A percentile compares a stretch with the other conserved stretches of the same genome.
Conservation (phyloP, 768 basidiomycete genomes). For the Naganishia onofrii region DNA sequence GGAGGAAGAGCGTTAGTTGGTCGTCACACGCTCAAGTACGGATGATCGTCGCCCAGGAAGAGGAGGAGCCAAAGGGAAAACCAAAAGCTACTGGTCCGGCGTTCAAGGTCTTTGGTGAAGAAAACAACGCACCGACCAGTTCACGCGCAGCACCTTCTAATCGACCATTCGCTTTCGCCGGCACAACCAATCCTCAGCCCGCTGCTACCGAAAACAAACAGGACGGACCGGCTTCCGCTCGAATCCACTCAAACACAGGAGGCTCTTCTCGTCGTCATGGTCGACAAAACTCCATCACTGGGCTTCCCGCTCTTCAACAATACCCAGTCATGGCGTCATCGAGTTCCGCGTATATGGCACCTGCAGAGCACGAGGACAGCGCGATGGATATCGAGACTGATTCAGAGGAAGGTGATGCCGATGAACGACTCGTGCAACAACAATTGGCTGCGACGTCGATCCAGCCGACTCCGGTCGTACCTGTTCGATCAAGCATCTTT, state of each 20-base stretch:
- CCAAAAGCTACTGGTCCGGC: background rate
- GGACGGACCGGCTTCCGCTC: background rate
- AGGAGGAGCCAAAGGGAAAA: slow-evolving; percentile 2
- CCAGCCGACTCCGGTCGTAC: background rate
- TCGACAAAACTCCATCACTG: slow-evolving; percentile 28
- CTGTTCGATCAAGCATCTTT: slow-evolving; percentile 10
- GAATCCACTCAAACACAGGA: background rate
- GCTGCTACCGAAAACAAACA: background rate
- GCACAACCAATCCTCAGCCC: background rate
- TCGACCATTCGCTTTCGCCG: background rate
- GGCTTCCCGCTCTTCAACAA: slow-evolving; percentile 6
- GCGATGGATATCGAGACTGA: slow-evolving; percentile 45
- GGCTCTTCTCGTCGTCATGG: slow-evolving; percentile 24
- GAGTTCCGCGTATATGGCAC: slow-evolving; percentile 30
- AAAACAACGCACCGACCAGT: background rate
- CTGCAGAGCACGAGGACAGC: slow-evolving; percentile 24
- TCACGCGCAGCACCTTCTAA: slow-evolving; percentile 1
- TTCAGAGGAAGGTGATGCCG: slow-evolving; percentile 33
- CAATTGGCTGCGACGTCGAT: slow-evolving; percentile 1
- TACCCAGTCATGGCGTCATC: slow-evolving; percentile 25
- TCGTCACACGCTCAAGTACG: slow-evolving; percentile 47
- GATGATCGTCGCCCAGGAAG: slow-evolving; percentile 40
- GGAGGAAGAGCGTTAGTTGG: slow-evolving; percentile 47
- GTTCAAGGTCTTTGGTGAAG: slow-evolving; percentile 10
- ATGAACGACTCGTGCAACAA: slow-evolving; percentile 21